Percentiles rank a stretch among this genome's conserved stretches.
Evolutionary conservation across 2,329 filamentous ascomycete species (phyloP).

Genomic region (Fusarium coicis): DNA sequence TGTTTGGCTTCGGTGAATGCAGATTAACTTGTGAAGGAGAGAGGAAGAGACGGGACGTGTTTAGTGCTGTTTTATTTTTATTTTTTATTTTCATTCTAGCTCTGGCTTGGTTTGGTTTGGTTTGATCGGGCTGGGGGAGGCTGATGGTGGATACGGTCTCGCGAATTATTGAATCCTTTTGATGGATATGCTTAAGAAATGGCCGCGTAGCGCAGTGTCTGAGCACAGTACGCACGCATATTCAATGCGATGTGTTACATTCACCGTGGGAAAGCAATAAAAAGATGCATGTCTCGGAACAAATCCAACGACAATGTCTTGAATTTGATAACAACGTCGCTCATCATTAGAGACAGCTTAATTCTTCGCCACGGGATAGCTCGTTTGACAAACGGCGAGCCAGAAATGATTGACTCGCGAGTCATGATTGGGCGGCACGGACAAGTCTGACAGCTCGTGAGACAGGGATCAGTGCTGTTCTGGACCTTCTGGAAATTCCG

Average conservation of each 20-base stretch:
- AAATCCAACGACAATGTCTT: neutral
- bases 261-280: neutral
- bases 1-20: conserved; percentile 24
- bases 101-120: neutral
- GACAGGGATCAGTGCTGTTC: conserved; percentile 18
- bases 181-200: neutral
- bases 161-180: conserved; percentile 3
- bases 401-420: neutral
- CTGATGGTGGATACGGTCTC: conserved; percentile 2
- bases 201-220: neutral
- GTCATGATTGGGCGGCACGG: conserved; percentile 12
- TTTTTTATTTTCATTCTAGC: neutral
- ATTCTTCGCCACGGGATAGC: neutral
- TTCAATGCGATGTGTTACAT: neutral
- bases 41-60: neutral
- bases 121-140: conserved; percentile 12
- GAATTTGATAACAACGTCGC: neutral
- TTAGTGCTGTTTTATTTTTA: neutral
- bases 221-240: neutral
- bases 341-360: neutral
- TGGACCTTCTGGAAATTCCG: conserved; percentile 30
- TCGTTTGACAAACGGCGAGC: neutral
- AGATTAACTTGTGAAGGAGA: neutral
- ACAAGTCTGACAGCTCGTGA: conserved; percentile 9
- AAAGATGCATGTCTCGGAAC: neutral